These are phyloP conservation scores for Yarrowia deformans DNA, from an alignment of 805 yeast genomes.

Conservation along the genomic window DNA sequence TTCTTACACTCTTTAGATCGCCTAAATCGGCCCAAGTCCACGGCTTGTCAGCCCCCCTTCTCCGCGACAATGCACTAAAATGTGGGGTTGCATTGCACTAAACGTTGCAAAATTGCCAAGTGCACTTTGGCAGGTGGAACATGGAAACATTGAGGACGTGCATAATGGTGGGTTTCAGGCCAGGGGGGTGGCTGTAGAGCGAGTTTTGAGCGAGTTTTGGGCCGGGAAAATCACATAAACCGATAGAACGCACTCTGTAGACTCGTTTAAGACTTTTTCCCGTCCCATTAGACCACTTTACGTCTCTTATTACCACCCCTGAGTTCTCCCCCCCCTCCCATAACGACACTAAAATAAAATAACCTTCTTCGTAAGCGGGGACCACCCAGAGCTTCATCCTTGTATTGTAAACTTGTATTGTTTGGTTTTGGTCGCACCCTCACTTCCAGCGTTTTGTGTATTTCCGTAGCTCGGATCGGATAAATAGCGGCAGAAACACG, in stretches of 20 bases:
- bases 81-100: slow-evolving; percentile 35
- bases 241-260: too few relatives aligned
- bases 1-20: too few relatives aligned
- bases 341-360: too few relatives aligned
- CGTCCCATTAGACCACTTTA: too few relatives aligned
- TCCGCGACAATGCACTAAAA: slow-evolving; percentile 10
- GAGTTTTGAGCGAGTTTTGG: neutral
- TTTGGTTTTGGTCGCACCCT: neutral
- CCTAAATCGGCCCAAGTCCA: neutral
- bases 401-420: too few relatives aligned
- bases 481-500: neutral
- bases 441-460: neutral
- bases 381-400: too few relatives aligned
- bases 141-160: neutral
- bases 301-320: too few relatives aligned
- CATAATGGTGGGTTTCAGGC: neutral
- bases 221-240: too few relatives aligned
- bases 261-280: too few relatives aligned
- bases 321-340: too few relatives aligned
- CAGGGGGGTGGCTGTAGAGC: too few relatives aligned
- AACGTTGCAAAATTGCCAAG: slow-evolving; percentile 22
- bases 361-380: too few relatives aligned
- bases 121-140: slow-evolving; percentile 33
- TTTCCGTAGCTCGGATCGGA: neutral
- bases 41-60: neutral